Base-by-base conservation (phyloP, 1,284 basidiomycete species). In the Cryptococcus sp. region DNA sequence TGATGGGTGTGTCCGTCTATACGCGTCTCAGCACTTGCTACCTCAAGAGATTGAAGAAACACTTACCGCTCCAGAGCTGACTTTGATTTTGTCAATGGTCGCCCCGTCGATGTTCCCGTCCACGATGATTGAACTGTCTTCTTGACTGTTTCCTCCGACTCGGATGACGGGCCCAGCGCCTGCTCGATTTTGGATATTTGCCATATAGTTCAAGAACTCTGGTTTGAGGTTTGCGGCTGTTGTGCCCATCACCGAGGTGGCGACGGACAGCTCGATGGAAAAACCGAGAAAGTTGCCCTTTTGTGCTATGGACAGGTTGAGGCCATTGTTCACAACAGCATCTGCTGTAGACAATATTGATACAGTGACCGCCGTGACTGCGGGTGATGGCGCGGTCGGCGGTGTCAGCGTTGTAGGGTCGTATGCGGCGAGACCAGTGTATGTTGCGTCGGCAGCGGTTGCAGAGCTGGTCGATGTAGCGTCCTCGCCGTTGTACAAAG, bases 141-240 rank as follows among this genome's bases (percentile, higher is more conserved):
- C 87, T 67, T 89, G 88, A 1, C 86, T 86, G 74, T 90, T 90
- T 54, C 89, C 89, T 45, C 88, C 89, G 3, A 90, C 82, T 51
- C 88, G 85, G 17, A 90, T 76, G 3, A 87, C 81, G 4, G 81
- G 70, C 1, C 88, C 88, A 11, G 81, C 82, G 7, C 87, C 83
- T 47, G 85, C 81, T 43, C 76, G 64, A 39, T 60, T 82, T 78
- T 66, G 66, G 45, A 90, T 78, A 61, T 86, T 86, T 5, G 85
- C 81, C 80, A 91, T 82, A 55, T 90, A 83, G 75, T 91, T 91
- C 17, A 91, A 82, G 73, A 91, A 88, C 0, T 85, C 84, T 0
- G 86, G 61, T 46, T 73, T 75, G 35, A 77, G 54, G 17, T 61
- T 64, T 5, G 56, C 51, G 27, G 57, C 45, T 11, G 61, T 83